Base-by-base conservation (phyloP, 2,329 filamentous ascomycete genomes). In the Sclerotinia minor region DNA sequence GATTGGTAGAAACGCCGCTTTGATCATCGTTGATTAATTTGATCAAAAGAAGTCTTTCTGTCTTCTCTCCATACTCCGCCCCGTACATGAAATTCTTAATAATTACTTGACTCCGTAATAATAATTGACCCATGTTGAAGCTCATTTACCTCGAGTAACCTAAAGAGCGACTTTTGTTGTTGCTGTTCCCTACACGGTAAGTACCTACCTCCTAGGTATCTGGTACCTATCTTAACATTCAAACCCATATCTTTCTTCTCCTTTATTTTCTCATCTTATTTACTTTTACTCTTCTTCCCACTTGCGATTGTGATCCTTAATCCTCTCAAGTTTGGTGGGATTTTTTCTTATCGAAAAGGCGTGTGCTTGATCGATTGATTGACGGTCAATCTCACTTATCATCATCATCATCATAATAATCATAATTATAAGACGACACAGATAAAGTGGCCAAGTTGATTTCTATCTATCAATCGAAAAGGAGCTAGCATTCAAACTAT, bases 91-190 rank as follows among this genome's bases (percentile, higher is more conserved):
- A 38, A 38, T 13, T 38, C 35, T 38, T 35, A 38, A 38, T 55
- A 29, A 55, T 35, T 35, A 35, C 32, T 35, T 35, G 5, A 35
- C 32, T 35, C 32, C 35, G 35, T 9, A 35, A 35, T 35, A n/a
- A 13, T 3, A 6, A 58, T n/a, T 19, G 15, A 54, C 54, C 64
- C 64, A 66, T 66, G 64, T 66, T 66, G 15, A 32, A 66, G 15
- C 64, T 66, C 64, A 66, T 66, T 66, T 66, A 29, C 32, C 32
- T 59, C 19, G 45, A 47, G 52, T 49, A 58, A 65, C 49, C 24
- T 32, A 63, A n/a, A 13, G 8, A 41, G 5, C 38, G 4, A 41
- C 13, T 41, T 41, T 41, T 15, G 38, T 41, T 41, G 38, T 41
- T 1, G 38, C 15, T 17, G 38, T 41, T 41, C 38, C 26, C 13